Evolutionary conservation across 2,329 filamentous ascomycete genomes (phyloP), one percentile per base, ranked within the genome.

Genomic region (Colletotrichum viniferum): DNA sequence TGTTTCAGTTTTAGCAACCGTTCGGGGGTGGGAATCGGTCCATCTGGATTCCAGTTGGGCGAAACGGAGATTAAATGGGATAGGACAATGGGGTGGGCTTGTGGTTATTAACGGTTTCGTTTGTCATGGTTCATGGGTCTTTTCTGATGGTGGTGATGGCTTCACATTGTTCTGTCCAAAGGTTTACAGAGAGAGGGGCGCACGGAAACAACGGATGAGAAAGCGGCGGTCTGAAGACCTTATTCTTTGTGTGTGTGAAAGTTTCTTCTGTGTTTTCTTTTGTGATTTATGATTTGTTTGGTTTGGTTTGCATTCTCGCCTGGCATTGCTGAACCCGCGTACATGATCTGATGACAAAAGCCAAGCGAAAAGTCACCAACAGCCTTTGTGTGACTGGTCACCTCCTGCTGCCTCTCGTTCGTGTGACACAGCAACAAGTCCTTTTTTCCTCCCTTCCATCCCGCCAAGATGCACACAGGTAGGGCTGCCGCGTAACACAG

Each of bases 1-100:
- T 75, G 69, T 68, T 72, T 72, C 69, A 75, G n/a, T 56, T 68
- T 68, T 9, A 68, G 55, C 43, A 73, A 43, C 32, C 10, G 62
- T 64, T 64, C 63, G 26, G 14, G 9, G 36, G 26, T 28, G 13
- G 30, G 30, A 66, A 61, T 66, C 68, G 36, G 30, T 24, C 67
- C 36, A 48, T 34, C 61, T 43, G 61, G 28, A 72, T 58, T 55
- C 34, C 24, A n/a, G 26, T 8, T n/a, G 43, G 16, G 38, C 68
- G 69, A 62, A 43, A 60, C 67, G 67, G 71, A 34, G 69, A 68
- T 60, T 68, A 68, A 30, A 43, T 16, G 24, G 43, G 65, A 65
- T 65, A 32, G 65, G 52, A 58, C 32, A 52, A 52, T 52, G 3
- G 43, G n/a, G 43, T 52, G n/a, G 43, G 43, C 43, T 52, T 48